Conservation (phyloP, 1,139 yeast genomes). For the Diutina siamensis region DNA sequence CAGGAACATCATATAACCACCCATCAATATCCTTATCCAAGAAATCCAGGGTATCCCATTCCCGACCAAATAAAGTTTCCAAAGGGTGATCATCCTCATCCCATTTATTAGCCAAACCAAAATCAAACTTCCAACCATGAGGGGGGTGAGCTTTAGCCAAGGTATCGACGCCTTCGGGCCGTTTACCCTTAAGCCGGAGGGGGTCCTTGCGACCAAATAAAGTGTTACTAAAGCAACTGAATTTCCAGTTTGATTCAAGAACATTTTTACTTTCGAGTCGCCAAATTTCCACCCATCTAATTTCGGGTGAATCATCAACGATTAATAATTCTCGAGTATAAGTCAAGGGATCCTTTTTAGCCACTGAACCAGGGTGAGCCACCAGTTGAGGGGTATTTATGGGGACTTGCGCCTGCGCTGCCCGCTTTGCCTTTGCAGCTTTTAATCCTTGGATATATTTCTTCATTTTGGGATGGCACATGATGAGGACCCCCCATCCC, state of each 20-base stretch:
- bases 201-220: slow-evolving; percentile 44
- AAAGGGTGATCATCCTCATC: slow-evolving; percentile 41
- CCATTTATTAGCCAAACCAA: slow-evolving; percentile 52
- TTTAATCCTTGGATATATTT: not conserved
- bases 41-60: slow-evolving; percentile 12
- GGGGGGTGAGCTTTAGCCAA: slow-evolving; percentile 58
- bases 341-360: not conserved
- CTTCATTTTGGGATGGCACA: slow-evolving; percentile 1
- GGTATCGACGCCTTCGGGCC: slow-evolving; percentile 53
- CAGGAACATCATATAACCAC: slow-evolving; percentile 26
- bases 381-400: not conserved
- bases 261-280: slow-evolving; percentile 63
- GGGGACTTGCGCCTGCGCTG: not conserved
- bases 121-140: slow-evolving; percentile 60
- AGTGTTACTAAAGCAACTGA: slow-evolving; percentile 21
- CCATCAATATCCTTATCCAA: slow-evolving; percentile 33
- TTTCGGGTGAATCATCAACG: slow-evolving; percentile 58
- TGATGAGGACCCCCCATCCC: not conserved
- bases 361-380: not conserved
- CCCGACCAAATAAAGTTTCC: slow-evolving; percentile 42
- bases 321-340: slow-evolving; percentile 19
- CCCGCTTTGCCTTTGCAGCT: not conserved
- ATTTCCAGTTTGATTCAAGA: slow-evolving; percentile 48
- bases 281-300: slow-evolving; percentile 54
- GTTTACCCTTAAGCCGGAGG: slow-evolving; percentile 41